A percentile compares a stretch with the other conserved stretches of the same genome.
Conservation (phyloP, 805 yeast genomes). For the Candida insectalens region DNA sequence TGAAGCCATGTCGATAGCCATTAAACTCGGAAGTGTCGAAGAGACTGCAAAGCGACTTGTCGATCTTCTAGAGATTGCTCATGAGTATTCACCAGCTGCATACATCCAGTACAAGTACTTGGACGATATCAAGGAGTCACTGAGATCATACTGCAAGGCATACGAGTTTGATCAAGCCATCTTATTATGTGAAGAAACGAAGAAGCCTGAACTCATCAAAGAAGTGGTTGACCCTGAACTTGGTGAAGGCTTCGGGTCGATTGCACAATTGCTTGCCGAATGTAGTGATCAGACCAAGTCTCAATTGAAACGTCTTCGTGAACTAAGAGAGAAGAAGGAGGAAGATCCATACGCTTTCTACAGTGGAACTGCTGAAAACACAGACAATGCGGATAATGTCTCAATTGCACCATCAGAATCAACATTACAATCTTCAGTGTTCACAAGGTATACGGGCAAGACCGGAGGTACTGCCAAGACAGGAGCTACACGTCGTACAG, state of each 20-base stretch:
- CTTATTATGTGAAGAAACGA: slow-evolving; percentile 35
- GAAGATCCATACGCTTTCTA: slow-evolving; percentile 83
- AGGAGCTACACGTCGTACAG: slow-evolving; percentile 87
- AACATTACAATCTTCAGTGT: slow-evolving; percentile 84
- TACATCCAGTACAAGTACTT: slow-evolving; percentile 58
- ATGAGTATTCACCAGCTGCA: slow-evolving; percentile 74
- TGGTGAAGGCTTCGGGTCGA: slow-evolving; percentile 78
- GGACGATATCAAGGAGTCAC: slow-evolving; percentile 50
- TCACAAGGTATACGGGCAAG: slow-evolving; percentile 94
- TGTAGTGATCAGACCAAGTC: slow-evolving; percentile 79
- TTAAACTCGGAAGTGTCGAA: slow-evolving; percentile 24
- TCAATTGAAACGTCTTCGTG: slow-evolving; percentile 76
- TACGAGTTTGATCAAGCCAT: slow-evolving; percentile 71
- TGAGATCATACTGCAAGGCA: slow-evolving; percentile 62
- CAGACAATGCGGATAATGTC: slow-evolving; percentile 83
- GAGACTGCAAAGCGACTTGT: slow-evolving; percentile 55
- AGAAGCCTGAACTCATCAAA: slow-evolving; percentile 36
- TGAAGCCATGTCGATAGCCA: slow-evolving; percentile 64
- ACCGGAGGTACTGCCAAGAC: slow-evolving; percentile 94
- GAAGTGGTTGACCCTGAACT: slow-evolving; percentile 61
- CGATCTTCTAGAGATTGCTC: slow-evolving; percentile 51
- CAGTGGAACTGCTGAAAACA: slow-evolving; percentile 50
- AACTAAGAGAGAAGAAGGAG: slow-evolving; percentile 70
- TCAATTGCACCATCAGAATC: slow-evolving; percentile 93
- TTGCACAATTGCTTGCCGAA: slow-evolving; percentile 89